phyloP scores from a whole-genome alignment of 1,139 yeast species.

The Zygoascus meyerae region DNA sequence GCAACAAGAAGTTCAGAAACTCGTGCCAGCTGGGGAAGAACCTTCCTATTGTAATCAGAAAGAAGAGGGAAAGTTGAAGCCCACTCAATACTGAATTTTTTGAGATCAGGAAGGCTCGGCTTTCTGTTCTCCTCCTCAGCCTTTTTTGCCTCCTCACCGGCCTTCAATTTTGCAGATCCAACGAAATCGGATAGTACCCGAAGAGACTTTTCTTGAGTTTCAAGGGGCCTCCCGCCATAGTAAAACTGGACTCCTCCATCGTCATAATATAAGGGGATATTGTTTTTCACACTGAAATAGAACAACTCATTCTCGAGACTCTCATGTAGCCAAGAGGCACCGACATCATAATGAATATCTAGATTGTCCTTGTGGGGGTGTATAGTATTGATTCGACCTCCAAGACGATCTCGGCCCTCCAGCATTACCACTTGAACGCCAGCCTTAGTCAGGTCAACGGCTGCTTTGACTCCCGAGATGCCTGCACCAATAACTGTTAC shows the following conservation, averaged over 20 bases:
- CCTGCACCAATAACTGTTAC: constrained; percentile 75
- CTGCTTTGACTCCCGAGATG: constrained; percentile 74
- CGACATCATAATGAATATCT: constrained; percentile 26
- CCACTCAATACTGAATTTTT: constrained; percentile 44
- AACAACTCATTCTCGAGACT: constrained; percentile 61
- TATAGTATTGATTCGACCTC: constrained; percentile 39
- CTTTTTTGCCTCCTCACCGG: constrained; percentile 1
- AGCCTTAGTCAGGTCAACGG: constrained; percentile 46
- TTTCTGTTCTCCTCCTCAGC: constrained; percentile 40
- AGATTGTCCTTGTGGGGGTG: constrained; percentile 26
- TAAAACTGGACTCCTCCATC: constrained; percentile 38
- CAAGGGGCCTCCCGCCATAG: constrained; percentile 23
- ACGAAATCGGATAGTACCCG: constrained; percentile 5
- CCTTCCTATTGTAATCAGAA: constrained; percentile 46
- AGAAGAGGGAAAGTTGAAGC: constrained; percentile 43
- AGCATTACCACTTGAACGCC: constrained; percentile 44
- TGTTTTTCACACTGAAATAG: constrained; percentile 28
- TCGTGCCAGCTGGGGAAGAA: constrained; percentile 49
- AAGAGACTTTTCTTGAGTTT: constrained; percentile 8
- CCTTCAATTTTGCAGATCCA: constrained; percentile 2
- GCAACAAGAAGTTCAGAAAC: constrained; percentile 77
- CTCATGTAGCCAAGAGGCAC: constrained; percentile 91
- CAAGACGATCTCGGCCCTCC: constrained; percentile 55
- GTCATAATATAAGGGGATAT: constrained; percentile 41
- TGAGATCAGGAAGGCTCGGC: constrained; percentile 45